Evolutionary conservation across 495 filamentous ascomycete genomes (phyloP).

Genomic region (Aspergillus sclerotioniger): DNA sequence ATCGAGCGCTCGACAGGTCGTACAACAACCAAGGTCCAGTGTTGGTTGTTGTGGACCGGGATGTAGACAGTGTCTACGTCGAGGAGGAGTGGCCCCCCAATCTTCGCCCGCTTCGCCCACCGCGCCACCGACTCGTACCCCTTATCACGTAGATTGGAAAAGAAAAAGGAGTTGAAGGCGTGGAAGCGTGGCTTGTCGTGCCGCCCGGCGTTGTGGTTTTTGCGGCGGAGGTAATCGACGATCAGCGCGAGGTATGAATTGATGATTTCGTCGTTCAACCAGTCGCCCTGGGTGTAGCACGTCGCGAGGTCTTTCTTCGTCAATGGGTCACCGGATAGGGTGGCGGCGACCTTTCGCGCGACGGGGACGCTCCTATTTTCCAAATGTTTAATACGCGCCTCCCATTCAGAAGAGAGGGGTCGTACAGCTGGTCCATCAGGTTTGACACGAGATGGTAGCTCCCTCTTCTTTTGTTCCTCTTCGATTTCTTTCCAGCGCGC

Average conservation of each 20-base stretch:
- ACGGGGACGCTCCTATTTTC: constrained; percentile 22
- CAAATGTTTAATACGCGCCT: constrained; percentile 32
- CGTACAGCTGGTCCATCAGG: constrained; percentile 39
- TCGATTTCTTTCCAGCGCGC: constrained; percentile 27
- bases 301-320: constrained; percentile 59
- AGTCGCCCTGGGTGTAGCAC: constrained; percentile 51
- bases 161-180: constrained; percentile 73
- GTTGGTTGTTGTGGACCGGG: constrained; percentile 48
- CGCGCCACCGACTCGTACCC: constrained; percentile 47
- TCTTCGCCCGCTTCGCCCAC: constrained; percentile 57
- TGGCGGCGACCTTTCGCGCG: constrained; percentile 38
- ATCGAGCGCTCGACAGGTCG: constrained; percentile 61
- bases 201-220: constrained; percentile 41
- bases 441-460: constrained; percentile 21
- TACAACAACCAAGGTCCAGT: constrained; percentile 70
- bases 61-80: constrained; percentile 61
- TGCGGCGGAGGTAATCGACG: constrained; percentile 57
- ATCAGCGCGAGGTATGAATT: constrained; percentile 63
- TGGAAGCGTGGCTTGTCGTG: constrained; percentile 60
- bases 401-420: constrained; percentile 46
- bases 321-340: constrained; percentile 55
- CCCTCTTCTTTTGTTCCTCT: constrained; percentile 19
- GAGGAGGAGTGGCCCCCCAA: constrained; percentile 52
- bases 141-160: constrained; percentile 53
- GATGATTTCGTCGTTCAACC: constrained; percentile 85